phyloP scores from a whole-genome alignment of 2,329 filamentous ascomycete genomes.

The Monosporascus cannonballus region DNA sequence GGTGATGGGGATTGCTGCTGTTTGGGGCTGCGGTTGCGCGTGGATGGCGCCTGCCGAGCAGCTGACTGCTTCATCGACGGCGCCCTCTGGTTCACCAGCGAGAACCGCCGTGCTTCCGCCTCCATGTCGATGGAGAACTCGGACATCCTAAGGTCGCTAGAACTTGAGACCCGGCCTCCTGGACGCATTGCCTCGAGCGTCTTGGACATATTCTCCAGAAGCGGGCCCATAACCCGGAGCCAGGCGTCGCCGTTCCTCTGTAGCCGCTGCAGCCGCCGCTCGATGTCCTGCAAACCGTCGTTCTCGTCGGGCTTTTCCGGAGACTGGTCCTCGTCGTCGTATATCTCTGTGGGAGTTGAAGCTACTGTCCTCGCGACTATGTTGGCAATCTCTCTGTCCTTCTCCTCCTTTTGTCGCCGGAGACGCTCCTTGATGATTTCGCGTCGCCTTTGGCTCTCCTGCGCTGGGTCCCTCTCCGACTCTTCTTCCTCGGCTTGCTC shows the following conservation, averaged over 20 bases:
- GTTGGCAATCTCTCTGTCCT: slow-evolving; percentile 11
- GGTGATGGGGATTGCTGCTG: neutral
- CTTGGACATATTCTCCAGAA: slow-evolving; percentile 15
- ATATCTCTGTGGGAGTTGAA: neutral
- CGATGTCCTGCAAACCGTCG: slow-evolving; percentile 8
- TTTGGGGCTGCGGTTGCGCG: neutral
- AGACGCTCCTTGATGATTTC: slow-evolving; percentile 9
- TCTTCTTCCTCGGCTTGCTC: neutral
- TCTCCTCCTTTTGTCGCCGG: slow-evolving; percentile 10
- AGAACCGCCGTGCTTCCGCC: neutral
- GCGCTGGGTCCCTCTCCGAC: neutral
- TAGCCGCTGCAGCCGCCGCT: slow-evolving; percentile 10
- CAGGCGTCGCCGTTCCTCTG: slow-evolving; percentile 14
- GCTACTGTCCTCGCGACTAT: slow-evolving; percentile 10
- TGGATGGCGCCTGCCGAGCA: neutral
- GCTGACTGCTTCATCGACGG: neutral
- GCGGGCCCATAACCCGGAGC: slow-evolving; percentile 9
- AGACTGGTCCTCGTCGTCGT: neutral
- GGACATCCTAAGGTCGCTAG: neutral
- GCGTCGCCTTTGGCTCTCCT: slow-evolving; percentile 1
- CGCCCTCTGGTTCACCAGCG: neutral
- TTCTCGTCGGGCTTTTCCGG: neutral
- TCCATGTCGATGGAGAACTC: neutral
- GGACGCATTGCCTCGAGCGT: slow-evolving; percentile 12
- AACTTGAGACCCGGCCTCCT: slow-evolving; percentile 1